Percentiles rank a stretch among this genome's conserved stretches.
Evolutionary conservation across 2,329 filamentous ascomycete species (phyloP).

Genomic region (Aspergillus novoparasiticus): DNA sequence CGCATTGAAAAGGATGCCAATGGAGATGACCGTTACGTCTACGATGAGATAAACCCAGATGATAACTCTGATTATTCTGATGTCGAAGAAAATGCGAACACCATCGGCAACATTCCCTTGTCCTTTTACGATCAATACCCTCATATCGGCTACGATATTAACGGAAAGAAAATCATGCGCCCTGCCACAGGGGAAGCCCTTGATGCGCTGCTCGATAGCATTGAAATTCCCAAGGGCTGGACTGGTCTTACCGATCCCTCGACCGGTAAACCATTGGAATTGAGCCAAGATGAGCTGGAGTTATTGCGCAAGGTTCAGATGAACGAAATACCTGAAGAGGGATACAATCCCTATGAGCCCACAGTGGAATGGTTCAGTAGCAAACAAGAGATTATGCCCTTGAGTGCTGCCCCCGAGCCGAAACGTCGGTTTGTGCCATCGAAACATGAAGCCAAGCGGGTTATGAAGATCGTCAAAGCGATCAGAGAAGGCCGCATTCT

Average conservation of each 20-base stretch:
- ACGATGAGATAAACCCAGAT: constrained; percentile 88
- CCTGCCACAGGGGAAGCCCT: constrained; percentile 91
- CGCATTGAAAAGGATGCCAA: constrained; percentile 78
- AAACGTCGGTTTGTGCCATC: constrained; percentile 95
- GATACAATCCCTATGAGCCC: constrained; percentile 91
- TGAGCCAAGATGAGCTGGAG: constrained; percentile 85
- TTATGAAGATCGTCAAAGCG: constrained; percentile 96
- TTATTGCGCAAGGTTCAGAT: constrained; percentile 84
- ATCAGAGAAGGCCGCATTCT: constrained; percentile 93
- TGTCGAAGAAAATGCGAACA: constrained; percentile 76
- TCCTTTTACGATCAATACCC: constrained; percentile 97
- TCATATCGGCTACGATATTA: constrained; percentile 98
- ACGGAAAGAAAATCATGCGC: constrained; percentile 96
- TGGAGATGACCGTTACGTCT: constrained; percentile 86
- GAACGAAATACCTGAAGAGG: constrained; percentile 83
- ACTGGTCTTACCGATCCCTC: constrained; percentile 92
- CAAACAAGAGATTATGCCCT: constrained; percentile 87
- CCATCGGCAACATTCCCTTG: constrained; percentile 91
- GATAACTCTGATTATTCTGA: constrained; percentile 97
- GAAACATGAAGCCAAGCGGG: constrained; percentile 92
- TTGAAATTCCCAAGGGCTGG: constrained; percentile 96
- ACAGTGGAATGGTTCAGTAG: constrained; percentile 94
- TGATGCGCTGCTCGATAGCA: constrained; percentile 91
- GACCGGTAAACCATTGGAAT: constrained; percentile 87
- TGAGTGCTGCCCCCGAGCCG: constrained; percentile 92